These are phyloP conservation scores for Aspergillus sparsus DNA, from an alignment of 495 filamentous ascomycete species.

Conservation along the genomic window DNA sequence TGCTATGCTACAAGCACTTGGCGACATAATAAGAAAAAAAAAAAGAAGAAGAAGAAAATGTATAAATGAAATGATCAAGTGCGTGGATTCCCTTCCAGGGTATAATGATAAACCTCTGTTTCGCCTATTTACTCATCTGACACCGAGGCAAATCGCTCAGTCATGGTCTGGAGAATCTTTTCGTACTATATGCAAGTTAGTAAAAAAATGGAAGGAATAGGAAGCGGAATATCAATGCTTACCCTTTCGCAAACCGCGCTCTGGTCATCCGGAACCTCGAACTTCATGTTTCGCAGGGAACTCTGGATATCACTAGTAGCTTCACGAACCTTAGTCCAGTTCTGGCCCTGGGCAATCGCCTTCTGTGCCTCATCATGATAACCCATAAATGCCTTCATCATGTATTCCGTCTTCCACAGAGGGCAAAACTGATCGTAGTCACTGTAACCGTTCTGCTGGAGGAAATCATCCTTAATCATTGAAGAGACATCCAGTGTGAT, in stretches of 20 bases:
- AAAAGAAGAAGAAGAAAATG: slow-evolving; percentile 12
- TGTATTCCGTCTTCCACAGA: slow-evolving; percentile 99
- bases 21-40: slow-evolving; percentile 27
- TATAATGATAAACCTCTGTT: slow-evolving; percentile 9
- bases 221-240: slow-evolving; percentile 23
- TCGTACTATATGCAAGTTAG: slow-evolving; percentile 66
- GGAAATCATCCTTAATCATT: slow-evolving; percentile 96
- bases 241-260: slow-evolving; percentile 77
- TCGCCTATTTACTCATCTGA: slow-evolving; percentile 74
- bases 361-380: slow-evolving; percentile 98
- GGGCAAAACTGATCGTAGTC: slow-evolving; percentile 99
- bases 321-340: slow-evolving; percentile 89
- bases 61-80: neutral
- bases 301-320: slow-evolving; percentile 83
- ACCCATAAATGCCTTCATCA: slow-evolving; percentile 99
- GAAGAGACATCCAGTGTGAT: slow-evolving; percentile 93
- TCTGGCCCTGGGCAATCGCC: slow-evolving; percentile 83
- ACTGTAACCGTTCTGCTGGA: slow-evolving; percentile 99
- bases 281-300: slow-evolving; percentile 87
- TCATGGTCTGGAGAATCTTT: slow-evolving; percentile 83
- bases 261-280: slow-evolving; percentile 83
- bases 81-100: slow-evolving; percentile 12
- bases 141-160: slow-evolving; percentile 92
- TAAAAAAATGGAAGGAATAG: neutral
- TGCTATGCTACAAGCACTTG: slow-evolving; percentile 38